phyloP scores from a whole-genome alignment of 805 yeast species.

The Metschnikowia corniflorae region DNA sequence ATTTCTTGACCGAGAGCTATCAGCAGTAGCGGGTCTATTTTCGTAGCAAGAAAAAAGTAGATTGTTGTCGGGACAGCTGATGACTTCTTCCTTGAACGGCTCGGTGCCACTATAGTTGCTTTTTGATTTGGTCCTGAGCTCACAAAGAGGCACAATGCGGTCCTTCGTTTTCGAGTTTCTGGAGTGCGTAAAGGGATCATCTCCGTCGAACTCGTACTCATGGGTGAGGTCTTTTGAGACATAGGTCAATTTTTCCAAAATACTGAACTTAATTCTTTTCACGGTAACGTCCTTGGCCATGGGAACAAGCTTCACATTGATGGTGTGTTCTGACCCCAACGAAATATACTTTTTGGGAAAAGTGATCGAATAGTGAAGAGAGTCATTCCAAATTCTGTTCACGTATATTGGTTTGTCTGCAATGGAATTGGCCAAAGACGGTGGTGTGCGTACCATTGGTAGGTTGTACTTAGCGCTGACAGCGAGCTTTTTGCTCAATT shows the following conservation, averaged over 20 bases:
- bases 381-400: slow-evolving; percentile 69
- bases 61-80: slow-evolving; percentile 58
- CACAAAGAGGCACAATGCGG: slow-evolving; percentile 55
- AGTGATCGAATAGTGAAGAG: slow-evolving; percentile 66
- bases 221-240: slow-evolving; percentile 51
- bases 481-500: slow-evolving; percentile 34
- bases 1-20: background rate
- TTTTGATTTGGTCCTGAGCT: slow-evolving; percentile 53
- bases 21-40: slow-evolving; percentile 12
- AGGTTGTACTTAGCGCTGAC: slow-evolving; percentile 30
- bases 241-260: slow-evolving; percentile 64
- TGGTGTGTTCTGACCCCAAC: slow-evolving; percentile 54
- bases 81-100: slow-evolving; percentile 58
- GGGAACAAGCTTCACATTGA: slow-evolving; percentile 66
- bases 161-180: slow-evolving; percentile 31
- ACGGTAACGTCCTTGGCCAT: slow-evolving; percentile 57
- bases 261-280: slow-evolving; percentile 61
- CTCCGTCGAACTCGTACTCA: slow-evolving; percentile 50
- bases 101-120: slow-evolving; percentile 30
- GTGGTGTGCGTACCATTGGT: slow-evolving; percentile 54
- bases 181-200: slow-evolving; percentile 17
- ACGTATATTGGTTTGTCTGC: slow-evolving; percentile 74
- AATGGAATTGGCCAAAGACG: slow-evolving; percentile 53
- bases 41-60: slow-evolving; percentile 55
- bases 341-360: slow-evolving; percentile 68